Evolutionary conservation across 1,284 basidiomycete genomes (phyloP).

Genomic region (Leccinum proliferum): DNA sequence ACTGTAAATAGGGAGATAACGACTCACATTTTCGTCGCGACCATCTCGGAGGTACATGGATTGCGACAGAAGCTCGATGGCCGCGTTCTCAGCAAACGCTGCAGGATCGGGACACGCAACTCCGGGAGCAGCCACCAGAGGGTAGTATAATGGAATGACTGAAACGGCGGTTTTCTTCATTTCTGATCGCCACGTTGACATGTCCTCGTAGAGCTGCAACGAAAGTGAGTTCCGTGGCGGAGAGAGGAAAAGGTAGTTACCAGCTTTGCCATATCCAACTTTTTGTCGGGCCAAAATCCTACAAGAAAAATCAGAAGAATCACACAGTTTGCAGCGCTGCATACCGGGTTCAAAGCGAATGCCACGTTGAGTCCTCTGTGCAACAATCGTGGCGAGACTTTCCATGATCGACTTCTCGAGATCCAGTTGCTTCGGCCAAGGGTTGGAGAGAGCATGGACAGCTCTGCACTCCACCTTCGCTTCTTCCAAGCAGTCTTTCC

Average conservation of each 20-base stretch:
- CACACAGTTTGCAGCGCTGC: neutral
- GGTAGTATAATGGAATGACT: neutral
- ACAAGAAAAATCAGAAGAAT: neutral
- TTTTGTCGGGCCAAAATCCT: neutral
- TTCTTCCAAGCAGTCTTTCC: neutral
- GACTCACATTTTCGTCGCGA: too few species aligned
- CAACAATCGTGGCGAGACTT: neutral
- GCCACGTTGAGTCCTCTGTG: neutral
- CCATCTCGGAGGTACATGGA: too few species aligned
- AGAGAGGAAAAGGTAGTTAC: neutral
- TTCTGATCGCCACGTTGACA: neutral
- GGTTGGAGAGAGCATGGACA: neutral
- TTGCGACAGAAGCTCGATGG: too few species aligned
- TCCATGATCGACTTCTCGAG: neutral
- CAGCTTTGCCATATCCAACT: neutral
- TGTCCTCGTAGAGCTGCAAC: neutral
- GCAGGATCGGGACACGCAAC: too few species aligned
- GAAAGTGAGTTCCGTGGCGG: neutral
- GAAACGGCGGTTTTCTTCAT: neutral
- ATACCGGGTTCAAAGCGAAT: neutral
- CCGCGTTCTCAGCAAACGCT: too few species aligned
- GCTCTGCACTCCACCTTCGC: neutral
- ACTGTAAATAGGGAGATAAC: too few species aligned
- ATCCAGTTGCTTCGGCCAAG: neutral
- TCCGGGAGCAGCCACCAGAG: neutral